Evolutionary conservation across 208 protist genomes (phyloP).

Genomic region (Angomonas ambiguus): DNA sequence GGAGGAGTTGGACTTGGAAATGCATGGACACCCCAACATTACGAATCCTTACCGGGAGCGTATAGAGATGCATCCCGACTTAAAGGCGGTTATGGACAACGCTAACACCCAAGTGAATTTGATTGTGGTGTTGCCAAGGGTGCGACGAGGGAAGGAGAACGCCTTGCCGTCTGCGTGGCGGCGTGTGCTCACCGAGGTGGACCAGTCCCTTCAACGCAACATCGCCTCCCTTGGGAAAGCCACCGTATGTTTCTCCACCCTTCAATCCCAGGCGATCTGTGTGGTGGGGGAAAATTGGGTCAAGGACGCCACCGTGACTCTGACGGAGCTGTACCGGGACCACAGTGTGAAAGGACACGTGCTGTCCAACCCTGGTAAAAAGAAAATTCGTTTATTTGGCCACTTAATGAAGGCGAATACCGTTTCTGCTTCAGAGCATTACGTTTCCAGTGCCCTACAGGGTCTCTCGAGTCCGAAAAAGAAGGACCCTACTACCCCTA

Average conservation of each 20-base stretch:
- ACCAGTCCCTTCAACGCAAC: background rate
- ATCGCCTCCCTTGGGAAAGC: background rate
- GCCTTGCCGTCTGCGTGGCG: constrained; percentile 8
- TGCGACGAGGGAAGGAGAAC: constrained; percentile 25
- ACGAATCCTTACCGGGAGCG: constrained; percentile 84
- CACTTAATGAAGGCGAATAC: background rate
- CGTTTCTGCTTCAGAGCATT: background rate
- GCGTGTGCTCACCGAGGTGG: constrained; percentile 15
- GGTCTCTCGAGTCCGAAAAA: background rate
- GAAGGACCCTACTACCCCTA: background rate
- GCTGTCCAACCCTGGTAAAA: background rate
- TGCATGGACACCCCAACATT: constrained; percentile 87
- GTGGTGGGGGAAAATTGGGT: background rate
- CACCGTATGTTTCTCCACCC: background rate
- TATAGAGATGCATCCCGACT: constrained; percentile 58
- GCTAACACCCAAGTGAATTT: constrained; percentile 41
- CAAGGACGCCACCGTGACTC: background rate
- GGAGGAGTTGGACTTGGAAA: constrained; percentile 64
- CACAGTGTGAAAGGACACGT: background rate
- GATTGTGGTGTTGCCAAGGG: constrained; percentile 68
- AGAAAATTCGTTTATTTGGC: background rate
- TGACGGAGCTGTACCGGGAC: background rate
- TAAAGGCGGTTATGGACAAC: constrained; percentile 76
- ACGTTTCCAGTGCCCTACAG: background rate
- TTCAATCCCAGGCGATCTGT: background rate